phyloP scores from a whole-genome alignment of 768 basidiomycete genomes.

The Rhizopogon vinicolor region DNA sequence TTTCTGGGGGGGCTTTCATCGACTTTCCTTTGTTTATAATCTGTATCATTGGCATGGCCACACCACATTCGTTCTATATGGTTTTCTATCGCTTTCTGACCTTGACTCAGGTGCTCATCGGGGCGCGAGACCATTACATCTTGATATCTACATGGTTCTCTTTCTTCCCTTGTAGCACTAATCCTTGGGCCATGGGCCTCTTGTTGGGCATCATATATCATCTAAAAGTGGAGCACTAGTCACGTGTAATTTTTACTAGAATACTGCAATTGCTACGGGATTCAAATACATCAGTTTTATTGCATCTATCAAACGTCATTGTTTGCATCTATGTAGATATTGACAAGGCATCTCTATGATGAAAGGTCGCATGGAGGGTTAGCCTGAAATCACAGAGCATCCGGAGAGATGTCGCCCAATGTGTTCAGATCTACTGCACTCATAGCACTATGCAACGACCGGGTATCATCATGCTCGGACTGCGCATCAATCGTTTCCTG shows the following conservation, averaged over 20 bases:
- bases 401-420: conserved; percentile 67
- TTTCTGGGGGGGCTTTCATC: conserved; percentile 7
- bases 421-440: conserved; percentile 52
- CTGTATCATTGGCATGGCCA: conserved; percentile 13
- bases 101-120: conserved; percentile 5
- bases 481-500: conserved; percentile 72
- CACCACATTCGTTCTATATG: conserved; percentile 18
- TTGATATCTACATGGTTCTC: conserved; percentile 7
- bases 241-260: conserved; percentile 31
- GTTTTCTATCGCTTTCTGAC: conserved; percentile 14
- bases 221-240: conserved; percentile 30
- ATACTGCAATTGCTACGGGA: conserved; percentile 31
- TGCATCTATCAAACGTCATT: conserved; percentile 9
- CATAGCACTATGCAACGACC: conserved; percentile 56
- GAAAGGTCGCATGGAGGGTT: background rate
- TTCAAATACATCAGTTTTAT: conserved; percentile 23
- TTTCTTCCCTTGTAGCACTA: conserved; percentile 4
- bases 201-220: conserved; percentile 13
- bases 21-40: conserved; percentile 9
- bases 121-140: conserved; percentile 7
- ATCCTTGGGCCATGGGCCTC: conserved; percentile 5
- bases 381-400: conserved; percentile 45
- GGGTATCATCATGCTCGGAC: conserved; percentile 70
- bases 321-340: background rate
- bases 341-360: background rate